A percentile compares a stretch with the other conserved stretches of the same genome.
Evolutionary conservation across 139 green algal species (phyloP).

Genomic region (Trebouxia sp.): DNA sequence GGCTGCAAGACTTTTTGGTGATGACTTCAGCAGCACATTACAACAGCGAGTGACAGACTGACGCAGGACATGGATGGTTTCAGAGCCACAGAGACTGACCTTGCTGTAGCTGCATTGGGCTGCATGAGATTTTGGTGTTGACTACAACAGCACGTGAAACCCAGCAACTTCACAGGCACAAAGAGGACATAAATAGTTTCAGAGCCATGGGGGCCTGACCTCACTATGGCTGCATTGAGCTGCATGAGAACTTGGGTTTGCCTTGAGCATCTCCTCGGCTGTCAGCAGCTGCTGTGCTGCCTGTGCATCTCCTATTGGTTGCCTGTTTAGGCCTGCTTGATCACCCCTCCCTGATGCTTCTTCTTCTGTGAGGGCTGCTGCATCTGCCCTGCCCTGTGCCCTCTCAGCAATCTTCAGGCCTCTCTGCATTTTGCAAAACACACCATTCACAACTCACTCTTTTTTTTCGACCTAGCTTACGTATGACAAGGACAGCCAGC

Average conservation of each 20-base stretch:
- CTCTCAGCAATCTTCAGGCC: not conserved
- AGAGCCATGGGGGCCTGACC: not conserved
- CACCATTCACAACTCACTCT: not conserved
- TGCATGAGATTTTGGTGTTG: too few species aligned
- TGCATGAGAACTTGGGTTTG: conserved; percentile 36
- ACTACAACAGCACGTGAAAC: too few species aligned
- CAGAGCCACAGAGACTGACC: too few species aligned
- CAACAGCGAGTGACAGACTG: too few species aligned
- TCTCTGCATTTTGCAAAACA: not conserved
- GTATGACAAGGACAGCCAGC: too few species aligned
- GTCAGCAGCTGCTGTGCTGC: conserved; percentile 41
- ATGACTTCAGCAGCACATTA: too few species aligned
- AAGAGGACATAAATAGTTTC: not conserved
- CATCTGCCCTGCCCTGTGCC: not conserved
- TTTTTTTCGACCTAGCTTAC: too few species aligned
- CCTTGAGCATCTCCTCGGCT: conserved; percentile 34
- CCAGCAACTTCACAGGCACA: too few species aligned
- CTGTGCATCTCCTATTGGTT: conserved; percentile 26
- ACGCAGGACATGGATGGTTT: too few species aligned
- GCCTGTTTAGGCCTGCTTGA: conserved; percentile 32
- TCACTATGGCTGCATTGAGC: conserved; percentile 38
- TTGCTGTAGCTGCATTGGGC: too few species aligned
- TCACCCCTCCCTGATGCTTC: not conserved
- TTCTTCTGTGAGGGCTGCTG: not conserved
- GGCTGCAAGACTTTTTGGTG: too few species aligned